Percentiles rank a stretch among this genome's conserved stretches.
These are phyloP conservation scores for Amanita pallidorosea DNA, from an alignment of 768 basidiomycete genomes.

Conservation along the genomic window DNA sequence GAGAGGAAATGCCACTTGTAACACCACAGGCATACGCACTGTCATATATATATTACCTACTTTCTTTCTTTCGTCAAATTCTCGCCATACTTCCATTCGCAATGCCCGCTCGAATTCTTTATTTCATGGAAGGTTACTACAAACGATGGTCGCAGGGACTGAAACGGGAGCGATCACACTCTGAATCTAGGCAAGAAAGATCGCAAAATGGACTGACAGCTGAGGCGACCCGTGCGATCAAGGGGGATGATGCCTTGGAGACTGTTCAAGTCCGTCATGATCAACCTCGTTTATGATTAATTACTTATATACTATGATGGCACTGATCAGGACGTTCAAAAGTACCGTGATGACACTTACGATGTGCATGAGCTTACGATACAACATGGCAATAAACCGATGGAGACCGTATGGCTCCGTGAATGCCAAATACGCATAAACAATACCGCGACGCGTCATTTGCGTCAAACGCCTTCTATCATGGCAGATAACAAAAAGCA, in stretches of 20 bases:
- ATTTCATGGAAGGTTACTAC: not conserved
- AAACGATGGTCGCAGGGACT: constrained; percentile 3
- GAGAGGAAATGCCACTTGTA: constrained; percentile 14
- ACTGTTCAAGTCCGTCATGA: constrained; percentile 38
- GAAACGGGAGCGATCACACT: not conserved
- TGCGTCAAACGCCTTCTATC: constrained; percentile 26
- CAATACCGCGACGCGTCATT: constrained; percentile 58
- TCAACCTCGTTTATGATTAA: constrained; percentile 26
- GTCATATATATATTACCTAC: constrained; percentile 27
- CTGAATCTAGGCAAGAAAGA: constrained; percentile 11
- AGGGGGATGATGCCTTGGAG: constrained; percentile 22
- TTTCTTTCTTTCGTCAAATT: constrained; percentile 37
- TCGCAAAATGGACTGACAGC: constrained; percentile 1
- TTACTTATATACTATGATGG: constrained; percentile 26
- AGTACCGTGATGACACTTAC: constrained; percentile 18
- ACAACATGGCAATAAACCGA: constrained; percentile 8
- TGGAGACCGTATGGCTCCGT: not conserved
- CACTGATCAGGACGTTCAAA: constrained; percentile 18
- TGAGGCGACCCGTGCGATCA: not conserved
- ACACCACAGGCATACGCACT: constrained; percentile 4
- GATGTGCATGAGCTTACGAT: constrained; percentile 16
- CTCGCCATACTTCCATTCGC: constrained; percentile 40
- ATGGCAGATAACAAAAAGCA: constrained; percentile 81
- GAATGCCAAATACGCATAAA: constrained; percentile 25
- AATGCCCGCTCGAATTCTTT: constrained; percentile 31